Base-by-base conservation (phyloP, 192 early-diverging fungal species). In the Umbelopsis ramanniana region DNA sequence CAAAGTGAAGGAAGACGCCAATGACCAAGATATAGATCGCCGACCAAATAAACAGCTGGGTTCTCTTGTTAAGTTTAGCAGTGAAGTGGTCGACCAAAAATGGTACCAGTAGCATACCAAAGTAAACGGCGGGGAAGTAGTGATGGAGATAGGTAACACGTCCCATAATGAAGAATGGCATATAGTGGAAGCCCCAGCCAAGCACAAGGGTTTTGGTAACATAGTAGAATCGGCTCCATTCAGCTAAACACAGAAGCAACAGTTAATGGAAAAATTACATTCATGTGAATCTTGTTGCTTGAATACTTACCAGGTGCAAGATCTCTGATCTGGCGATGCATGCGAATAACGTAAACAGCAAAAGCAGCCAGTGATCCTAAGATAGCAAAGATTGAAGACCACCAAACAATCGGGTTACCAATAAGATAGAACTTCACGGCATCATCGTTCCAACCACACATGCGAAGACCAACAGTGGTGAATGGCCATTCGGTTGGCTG, bases 111-210 rank as follows among this genome's bases (percentile, higher is more conserved):
- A 98, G 87, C 71, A 97, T 89, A 19, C 91, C 89, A 86, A 97
- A 99, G 80, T 98, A 97, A 33, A 97, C 75, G 0, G 95, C 94
- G 1, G 97, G 96, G 83, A 97, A 97, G 77, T 98, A 98, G 79
- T 98, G 97, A 76, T 99, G 97, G 40, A 98, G 79, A 66, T 98
- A 99, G 0, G 92, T 95, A 47, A 98, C 95, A 37, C 97, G 92
- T 35, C 96, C 97, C 95, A 99, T 98, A 63, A 97, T 87, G 73
- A 81, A 97, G 85, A 97, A 98, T 21, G 96, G 96, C 37, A 92
- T 46, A 79, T 97, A 99, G 79, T 99, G 97, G 54, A 97, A 76
- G 52, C 91, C 83, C 97, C 96, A 99, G n/a, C 96, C 97, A 46
- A 90, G 76, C 23, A 90, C 82, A 47, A 94, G 86, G 15, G 93